Evolutionary conservation across 805 yeast genomes (phyloP).

Genomic region (Candida michaelii): DNA sequence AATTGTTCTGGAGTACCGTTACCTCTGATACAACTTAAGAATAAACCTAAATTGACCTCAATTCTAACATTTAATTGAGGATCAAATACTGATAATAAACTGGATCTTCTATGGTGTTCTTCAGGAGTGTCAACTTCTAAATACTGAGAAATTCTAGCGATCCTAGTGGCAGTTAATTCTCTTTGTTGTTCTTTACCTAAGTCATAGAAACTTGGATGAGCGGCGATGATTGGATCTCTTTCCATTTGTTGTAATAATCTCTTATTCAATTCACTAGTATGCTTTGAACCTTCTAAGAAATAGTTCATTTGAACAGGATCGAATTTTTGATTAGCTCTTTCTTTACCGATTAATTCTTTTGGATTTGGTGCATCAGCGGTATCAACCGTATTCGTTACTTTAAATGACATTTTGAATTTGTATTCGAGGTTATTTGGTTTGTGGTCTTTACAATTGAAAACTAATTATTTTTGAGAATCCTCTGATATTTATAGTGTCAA

Average conservation of each 20-base stretch:
- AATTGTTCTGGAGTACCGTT: constrained; percentile 85
- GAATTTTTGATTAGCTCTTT: constrained; percentile 29
- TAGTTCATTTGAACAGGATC: constrained; percentile 41
- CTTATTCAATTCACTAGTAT: constrained; percentile 47
- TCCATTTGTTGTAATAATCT: constrained; percentile 56
- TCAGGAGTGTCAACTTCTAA: constrained; percentile 50
- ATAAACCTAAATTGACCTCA: constrained; percentile 87
- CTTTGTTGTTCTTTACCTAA: constrained; percentile 56
- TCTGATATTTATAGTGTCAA: constrained; percentile 5
- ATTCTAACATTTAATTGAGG: constrained; percentile 79
- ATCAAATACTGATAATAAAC: constrained; percentile 64
- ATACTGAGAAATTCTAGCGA: constrained; percentile 59
- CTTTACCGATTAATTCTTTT: constrained; percentile 27
- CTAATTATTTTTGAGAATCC: background rate
- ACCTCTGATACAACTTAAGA: constrained; percentile 78
- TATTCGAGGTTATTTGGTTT: background rate
- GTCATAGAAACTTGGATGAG: constrained; percentile 58
- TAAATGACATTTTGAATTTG: constrained; percentile 2
- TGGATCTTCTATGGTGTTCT: constrained; percentile 57
- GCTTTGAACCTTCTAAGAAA: constrained; percentile 41
- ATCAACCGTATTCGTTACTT: constrained; percentile 21
- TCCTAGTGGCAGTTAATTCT: constrained; percentile 58
- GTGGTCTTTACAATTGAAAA: background rate
- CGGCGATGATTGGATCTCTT: constrained; percentile 64
- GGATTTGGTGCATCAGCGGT: constrained; percentile 33